These are phyloP conservation scores for Acrocalymma vagum DNA, from an alignment of 2,329 filamentous ascomycete species.

Conservation along the genomic window DNA sequence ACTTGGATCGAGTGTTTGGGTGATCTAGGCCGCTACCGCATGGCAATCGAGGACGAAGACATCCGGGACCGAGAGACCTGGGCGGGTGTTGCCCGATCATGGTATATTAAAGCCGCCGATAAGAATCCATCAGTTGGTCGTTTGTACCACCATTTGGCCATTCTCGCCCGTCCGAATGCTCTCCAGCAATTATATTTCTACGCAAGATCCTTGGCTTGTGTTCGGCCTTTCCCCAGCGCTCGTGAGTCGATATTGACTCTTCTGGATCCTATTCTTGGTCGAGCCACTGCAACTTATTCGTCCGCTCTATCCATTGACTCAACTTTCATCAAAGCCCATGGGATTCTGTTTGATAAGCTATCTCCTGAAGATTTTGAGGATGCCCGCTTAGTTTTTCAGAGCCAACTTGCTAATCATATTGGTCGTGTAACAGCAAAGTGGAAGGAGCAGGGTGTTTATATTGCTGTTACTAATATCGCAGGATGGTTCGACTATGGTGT, in stretches of 20 bases:
- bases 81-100: conserved; percentile 79
- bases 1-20: conserved; percentile 95
- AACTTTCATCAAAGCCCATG: conserved; percentile 70
- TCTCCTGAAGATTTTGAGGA: conserved; percentile 56
- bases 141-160: conserved; percentile 88
- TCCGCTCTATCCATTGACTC: conserved; percentile 61
- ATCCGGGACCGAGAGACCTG: conserved; percentile 77
- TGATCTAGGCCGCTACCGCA: conserved; percentile 81
- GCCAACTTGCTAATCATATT: conserved; percentile 66
- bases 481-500: conserved; percentile 63
- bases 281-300: conserved; percentile 35
- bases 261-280: conserved; percentile 62
- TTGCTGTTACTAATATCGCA: conserved; percentile 66
- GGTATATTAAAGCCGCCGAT: conserved; percentile 86
- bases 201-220: conserved; percentile 73
- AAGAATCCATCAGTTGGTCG: conserved; percentile 77
- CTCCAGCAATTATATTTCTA: conserved; percentile 79
- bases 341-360: conserved; percentile 67
- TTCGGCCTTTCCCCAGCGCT: conserved; percentile 72
- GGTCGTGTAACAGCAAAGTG: conserved; percentile 59
- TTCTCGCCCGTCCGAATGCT: conserved; percentile 74
- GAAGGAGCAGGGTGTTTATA: conserved; percentile 65
- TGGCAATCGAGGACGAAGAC: conserved; percentile 87
- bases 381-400: conserved; percentile 60
- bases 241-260: conserved; percentile 75